These are phyloP conservation scores for Mucor saturninus DNA, from an alignment of 371 early-diverging fungal genomes.

Conservation along the genomic window DNA sequence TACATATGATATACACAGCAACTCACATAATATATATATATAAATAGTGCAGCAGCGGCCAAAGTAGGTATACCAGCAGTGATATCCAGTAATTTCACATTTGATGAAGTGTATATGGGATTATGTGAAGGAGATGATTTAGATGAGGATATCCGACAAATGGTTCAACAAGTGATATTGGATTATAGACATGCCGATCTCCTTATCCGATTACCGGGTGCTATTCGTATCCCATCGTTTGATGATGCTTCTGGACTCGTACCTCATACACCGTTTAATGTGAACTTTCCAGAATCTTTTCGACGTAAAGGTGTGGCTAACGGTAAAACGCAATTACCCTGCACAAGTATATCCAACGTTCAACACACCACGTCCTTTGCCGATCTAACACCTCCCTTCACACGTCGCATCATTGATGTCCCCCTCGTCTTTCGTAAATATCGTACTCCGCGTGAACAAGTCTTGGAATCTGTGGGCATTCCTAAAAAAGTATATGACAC, in stretches of 20 bases:
- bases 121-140: conserved; percentile 61
- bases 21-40: background rate
- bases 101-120: conserved; percentile 74
- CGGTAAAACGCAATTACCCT: conserved; percentile 46
- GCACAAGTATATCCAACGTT: conserved; percentile 40
- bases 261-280: conserved; percentile 40
- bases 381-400: conserved; percentile 13
- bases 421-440: conserved; percentile 69
- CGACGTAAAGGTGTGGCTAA: conserved; percentile 46
- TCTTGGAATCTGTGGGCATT: conserved; percentile 62
- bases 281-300: conserved; percentile 21
- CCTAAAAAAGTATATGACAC: conserved; percentile 57
- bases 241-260: conserved; percentile 47
- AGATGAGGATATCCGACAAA: conserved; percentile 53
- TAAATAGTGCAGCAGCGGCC: conserved; percentile 61
- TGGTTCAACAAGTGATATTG: conserved; percentile 52
- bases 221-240: conserved; percentile 71
- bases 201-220: conserved; percentile 72
- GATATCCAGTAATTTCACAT: conserved; percentile 79
- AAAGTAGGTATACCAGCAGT: conserved; percentile 66
- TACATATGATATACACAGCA: background rate
- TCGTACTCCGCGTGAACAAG: conserved; percentile 51
- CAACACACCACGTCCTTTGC: background rate
- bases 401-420: conserved; percentile 58
- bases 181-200: conserved; percentile 68